phyloP scores from a whole-genome alignment of 2,329 filamentous ascomycete species.

The Hymenoscyphus repandus region DNA sequence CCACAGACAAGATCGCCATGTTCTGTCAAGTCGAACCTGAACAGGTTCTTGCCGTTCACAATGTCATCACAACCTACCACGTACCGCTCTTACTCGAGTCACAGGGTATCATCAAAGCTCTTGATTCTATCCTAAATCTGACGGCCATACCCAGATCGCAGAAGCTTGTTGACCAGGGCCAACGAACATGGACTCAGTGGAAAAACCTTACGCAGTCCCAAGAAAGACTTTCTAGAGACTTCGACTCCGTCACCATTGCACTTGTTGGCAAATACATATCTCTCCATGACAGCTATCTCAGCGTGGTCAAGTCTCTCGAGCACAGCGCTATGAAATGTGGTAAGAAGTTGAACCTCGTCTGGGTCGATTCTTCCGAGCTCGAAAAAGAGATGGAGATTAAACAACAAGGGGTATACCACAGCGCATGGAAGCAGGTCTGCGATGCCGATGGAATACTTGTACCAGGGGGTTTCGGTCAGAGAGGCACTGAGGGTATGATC shows the following conservation, averaged over 20 bases:
- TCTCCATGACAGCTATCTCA: constrained; percentile 81
- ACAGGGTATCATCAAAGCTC: constrained; percentile 65
- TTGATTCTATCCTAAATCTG: constrained; percentile 62
- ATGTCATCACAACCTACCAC: constrained; percentile 88
- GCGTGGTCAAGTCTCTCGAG: constrained; percentile 80
- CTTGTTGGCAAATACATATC: constrained; percentile 90
- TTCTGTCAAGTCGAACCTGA: constrained; percentile 82
- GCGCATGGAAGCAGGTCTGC: constrained; percentile 77
- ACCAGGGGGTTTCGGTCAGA: constrained; percentile 59
- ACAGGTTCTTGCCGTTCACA: constrained; percentile 84
- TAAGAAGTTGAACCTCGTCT: constrained; percentile 73
- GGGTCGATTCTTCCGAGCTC: constrained; percentile 80
- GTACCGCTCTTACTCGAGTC: constrained; percentile 87
- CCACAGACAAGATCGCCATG: constrained; percentile 81
- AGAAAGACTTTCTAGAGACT: constrained; percentile 45
- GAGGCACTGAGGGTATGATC: constrained; percentile 85
- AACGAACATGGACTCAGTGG: constrained; percentile 60
- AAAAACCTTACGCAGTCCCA: constrained; percentile 62
- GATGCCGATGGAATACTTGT: constrained; percentile 60
- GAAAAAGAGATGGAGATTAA: constrained; percentile 58
- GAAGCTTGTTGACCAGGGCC: constrained; percentile 55
- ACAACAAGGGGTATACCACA: constrained; percentile 71
- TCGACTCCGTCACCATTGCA: constrained; percentile 71
- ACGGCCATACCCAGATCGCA: constrained; percentile 49
- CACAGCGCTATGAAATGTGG: constrained; percentile 85